These are phyloP conservation scores for Diaporthe eres DNA, from an alignment of 2,329 filamentous ascomycete species.

Conservation along the genomic window DNA sequence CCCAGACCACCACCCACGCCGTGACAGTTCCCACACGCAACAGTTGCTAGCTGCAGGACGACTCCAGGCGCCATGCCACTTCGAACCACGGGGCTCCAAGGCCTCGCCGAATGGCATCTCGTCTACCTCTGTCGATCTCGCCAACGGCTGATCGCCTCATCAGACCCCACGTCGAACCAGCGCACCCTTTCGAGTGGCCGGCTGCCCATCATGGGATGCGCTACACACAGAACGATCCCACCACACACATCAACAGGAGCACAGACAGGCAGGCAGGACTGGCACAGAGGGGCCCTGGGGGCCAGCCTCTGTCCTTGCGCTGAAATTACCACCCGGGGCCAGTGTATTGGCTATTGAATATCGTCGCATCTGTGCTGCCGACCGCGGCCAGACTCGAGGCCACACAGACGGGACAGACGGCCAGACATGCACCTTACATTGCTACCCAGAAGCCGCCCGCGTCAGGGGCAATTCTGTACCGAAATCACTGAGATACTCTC, in stretches of 20 bases:
- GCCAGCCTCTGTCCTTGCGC: slow-evolving; percentile 13
- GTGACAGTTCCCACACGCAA: slow-evolving; percentile 22
- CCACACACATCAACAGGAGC: slow-evolving; percentile 30
- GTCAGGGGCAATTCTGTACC: slow-evolving; percentile 23
- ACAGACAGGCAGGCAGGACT: slow-evolving; percentile 11
- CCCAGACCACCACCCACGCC: neutral
- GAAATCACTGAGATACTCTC: slow-evolving; percentile 15
- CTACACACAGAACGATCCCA: slow-evolving; percentile 27
- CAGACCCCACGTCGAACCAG: slow-evolving; percentile 36
- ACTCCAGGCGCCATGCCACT: slow-evolving; percentile 28
- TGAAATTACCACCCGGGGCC: slow-evolving; percentile 15
- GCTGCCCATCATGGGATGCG: slow-evolving; percentile 34
- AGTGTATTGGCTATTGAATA: slow-evolving; percentile 11
- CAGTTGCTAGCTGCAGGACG: slow-evolving; percentile 30
- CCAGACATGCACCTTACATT: slow-evolving; percentile 18
- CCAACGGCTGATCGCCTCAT: slow-evolving; percentile 38
- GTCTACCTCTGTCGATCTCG: slow-evolving; percentile 38
- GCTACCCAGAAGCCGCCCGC: slow-evolving; percentile 6
- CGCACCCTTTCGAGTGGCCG: slow-evolving; percentile 16
- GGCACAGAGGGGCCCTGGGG: neutral
- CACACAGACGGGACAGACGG: slow-evolving; percentile 11
- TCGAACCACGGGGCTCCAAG: slow-evolving; percentile 15
- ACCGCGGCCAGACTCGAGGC: slow-evolving; percentile 2
- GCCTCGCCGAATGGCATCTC: slow-evolving; percentile 35
- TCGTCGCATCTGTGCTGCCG: slow-evolving; percentile 25